Evolutionary conservation across 2,329 filamentous ascomycete species (phyloP).

Genomic region (Aschersonia sp.): DNA sequence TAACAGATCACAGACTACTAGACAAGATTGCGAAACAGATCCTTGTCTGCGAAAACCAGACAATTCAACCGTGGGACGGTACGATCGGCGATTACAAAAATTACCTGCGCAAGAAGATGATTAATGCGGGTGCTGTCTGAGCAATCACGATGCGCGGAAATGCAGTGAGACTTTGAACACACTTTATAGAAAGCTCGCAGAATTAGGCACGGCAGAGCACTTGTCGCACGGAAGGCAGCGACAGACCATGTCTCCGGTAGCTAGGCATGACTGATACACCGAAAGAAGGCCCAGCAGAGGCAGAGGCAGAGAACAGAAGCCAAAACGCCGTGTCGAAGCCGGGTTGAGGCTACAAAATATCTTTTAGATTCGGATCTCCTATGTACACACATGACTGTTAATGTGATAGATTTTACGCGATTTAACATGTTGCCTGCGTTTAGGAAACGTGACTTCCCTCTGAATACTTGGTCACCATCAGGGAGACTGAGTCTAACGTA

Average conservation of each 20-base stretch:
- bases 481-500: too few relatives aligned
- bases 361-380: background rate
- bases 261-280: background rate
- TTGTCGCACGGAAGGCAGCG: background rate
- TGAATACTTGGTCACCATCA: too few relatives aligned
- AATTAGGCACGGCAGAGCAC: background rate
- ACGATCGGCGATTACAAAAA: conserved; percentile 94
- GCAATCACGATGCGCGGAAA: conserved; percentile 1
- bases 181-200: background rate
- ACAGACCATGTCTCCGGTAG: background rate
- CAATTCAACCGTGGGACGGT: conserved; percentile 79
- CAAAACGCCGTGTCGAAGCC: background rate
- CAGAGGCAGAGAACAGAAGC: background rate
- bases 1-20: conserved; percentile 50
- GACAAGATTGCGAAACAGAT: conserved; percentile 99
- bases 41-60: conserved; percentile 97
- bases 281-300: background rate
- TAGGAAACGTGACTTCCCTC: too few relatives aligned
- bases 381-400: background rate
- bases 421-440: too few relatives aligned
- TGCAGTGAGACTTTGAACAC: background rate
- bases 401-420: background rate
- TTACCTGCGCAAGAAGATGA: conserved; percentile 98
- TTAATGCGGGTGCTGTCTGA: conserved; percentile 75
- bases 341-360: background rate